Conservation (phyloP, 2,329 filamentous ascomycete species). For the Lasiodiplodia theobromae region DNA sequence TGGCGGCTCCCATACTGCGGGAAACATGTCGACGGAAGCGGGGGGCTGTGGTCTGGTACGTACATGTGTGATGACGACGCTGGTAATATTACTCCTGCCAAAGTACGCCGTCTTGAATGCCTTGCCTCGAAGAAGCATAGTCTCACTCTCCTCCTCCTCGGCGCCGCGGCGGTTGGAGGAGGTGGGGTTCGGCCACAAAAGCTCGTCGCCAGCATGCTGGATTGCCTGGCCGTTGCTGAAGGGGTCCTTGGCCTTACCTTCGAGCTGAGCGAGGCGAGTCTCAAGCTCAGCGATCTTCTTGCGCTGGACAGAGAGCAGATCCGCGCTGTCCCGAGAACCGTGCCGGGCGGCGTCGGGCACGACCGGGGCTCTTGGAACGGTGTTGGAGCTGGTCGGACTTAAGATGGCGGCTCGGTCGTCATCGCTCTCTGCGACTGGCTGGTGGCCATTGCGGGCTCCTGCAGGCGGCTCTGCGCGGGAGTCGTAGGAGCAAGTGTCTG, state of each 20-base stretch:
- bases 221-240: slow-evolving; percentile 33
- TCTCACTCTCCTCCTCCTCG: slow-evolving; percentile 38
- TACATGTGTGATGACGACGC: slow-evolving; percentile 43
- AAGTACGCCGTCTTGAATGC: slow-evolving; percentile 56
- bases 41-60: background rate
- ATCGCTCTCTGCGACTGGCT: slow-evolving; percentile 28
- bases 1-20: background rate
- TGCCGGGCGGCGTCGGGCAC: slow-evolving; percentile 1
- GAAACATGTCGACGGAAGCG: slow-evolving; percentile 14
- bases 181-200: slow-evolving; percentile 32
- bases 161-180: background rate
- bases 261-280: slow-evolving; percentile 41
- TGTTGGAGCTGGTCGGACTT: slow-evolving; percentile 28
- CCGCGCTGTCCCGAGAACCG: slow-evolving; percentile 22
- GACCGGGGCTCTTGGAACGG: slow-evolving; percentile 21
- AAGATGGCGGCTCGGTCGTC: slow-evolving; percentile 28
- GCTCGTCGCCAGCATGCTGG: slow-evolving; percentile 29
- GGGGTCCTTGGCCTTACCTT: slow-evolving; percentile 36
- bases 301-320: slow-evolving; percentile 35
- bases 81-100: slow-evolving; percentile 51
- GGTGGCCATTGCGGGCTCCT: slow-evolving; percentile 13
- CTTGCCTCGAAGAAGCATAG: slow-evolving; percentile 52
- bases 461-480: slow-evolving; percentile 38
- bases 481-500: slow-evolving; percentile 52
- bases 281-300: slow-evolving; percentile 43